Evolutionary conservation across 345 rosid genomes (phyloP).

Genomic region (Hibiscus trionum): DNA sequence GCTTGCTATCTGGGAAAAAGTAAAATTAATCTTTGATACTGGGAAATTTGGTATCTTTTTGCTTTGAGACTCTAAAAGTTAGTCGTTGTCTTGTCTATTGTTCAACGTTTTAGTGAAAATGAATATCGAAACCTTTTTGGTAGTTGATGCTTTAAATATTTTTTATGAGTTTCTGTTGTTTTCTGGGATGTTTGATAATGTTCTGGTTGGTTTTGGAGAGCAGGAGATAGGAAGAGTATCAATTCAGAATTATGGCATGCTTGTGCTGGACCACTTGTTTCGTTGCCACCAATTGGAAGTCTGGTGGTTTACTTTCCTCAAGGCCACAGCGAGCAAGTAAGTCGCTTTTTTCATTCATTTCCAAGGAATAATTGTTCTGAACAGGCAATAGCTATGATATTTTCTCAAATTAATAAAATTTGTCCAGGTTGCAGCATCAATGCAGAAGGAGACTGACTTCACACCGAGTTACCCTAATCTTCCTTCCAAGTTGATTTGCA

Average conservation of each 20-base stretch:
- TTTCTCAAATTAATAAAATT: not conserved
- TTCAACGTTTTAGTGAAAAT: not conserved
- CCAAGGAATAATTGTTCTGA: not conserved
- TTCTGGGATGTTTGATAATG: slow-evolving; percentile 12
- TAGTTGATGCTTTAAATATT: slow-evolving; percentile 4
- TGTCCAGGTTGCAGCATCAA: slow-evolving; percentile 63
- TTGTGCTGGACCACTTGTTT: slow-evolving; percentile 93
- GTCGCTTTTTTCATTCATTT: slow-evolving; percentile 17
- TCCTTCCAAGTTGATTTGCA: slow-evolving; percentile 62
- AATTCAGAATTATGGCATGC: slow-evolving; percentile 97
- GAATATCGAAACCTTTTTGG: not conserved
- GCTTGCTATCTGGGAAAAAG: too few species aligned
- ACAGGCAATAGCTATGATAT: slow-evolving; percentile 10
- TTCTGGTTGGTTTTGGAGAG: slow-evolving; percentile 18
- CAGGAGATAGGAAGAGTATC: slow-evolving; percentile 80
- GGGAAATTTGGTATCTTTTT: too few species aligned
- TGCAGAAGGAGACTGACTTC: slow-evolving; percentile 65
- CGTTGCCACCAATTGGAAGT: slow-evolving; percentile 88
- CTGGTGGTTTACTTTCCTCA: slow-evolving; percentile 96
- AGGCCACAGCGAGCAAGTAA: slow-evolving; percentile 95
- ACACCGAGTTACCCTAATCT: slow-evolving; percentile 71
- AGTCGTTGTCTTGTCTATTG: too few species aligned
- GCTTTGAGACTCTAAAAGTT: too few species aligned
- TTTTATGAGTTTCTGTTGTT: not conserved
- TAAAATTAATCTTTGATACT: too few species aligned